These are phyloP conservation scores for Rhizomucor miehei DNA, from an alignment of 371 early-diverging fungal species.

Conservation along the genomic window DNA sequence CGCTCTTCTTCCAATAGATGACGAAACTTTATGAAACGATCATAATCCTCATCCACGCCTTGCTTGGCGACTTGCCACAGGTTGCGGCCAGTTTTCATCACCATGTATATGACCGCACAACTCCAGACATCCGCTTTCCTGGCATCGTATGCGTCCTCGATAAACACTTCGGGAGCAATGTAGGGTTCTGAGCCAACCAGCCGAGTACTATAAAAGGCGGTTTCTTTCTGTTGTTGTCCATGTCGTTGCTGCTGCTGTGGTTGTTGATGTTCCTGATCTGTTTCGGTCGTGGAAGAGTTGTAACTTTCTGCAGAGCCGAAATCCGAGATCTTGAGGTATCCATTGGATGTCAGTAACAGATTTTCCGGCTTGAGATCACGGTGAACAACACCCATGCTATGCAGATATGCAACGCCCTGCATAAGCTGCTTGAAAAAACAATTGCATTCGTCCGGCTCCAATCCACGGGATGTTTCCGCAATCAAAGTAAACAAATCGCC, in stretches of 20 bases:
- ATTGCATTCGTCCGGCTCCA: conserved; percentile 34
- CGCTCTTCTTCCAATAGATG: conserved; percentile 36
- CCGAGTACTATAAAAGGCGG: no score
- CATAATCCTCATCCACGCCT: conserved; percentile 21
- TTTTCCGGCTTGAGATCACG: conserved; percentile 86
- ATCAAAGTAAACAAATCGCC: conserved; percentile 62
- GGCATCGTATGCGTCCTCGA: conserved; percentile 28
- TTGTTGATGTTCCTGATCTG: no score
- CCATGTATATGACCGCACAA: conserved; percentile 33
- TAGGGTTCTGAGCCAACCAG: conserved; percentile 53
- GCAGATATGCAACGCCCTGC: conserved; percentile 62
- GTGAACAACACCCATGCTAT: conserved; percentile 68
- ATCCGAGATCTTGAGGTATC: conserved; percentile 82
- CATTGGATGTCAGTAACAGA: conserved; percentile 54
- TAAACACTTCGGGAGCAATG: conserved; percentile 54
- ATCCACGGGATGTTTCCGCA: conserved; percentile 30
- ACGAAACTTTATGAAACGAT: conserved; percentile 30
- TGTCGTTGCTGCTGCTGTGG: no score
- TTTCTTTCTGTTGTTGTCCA: no score
- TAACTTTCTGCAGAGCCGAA: conserved; percentile 74
- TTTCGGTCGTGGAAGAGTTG: no score
- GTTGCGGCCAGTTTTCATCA: conserved; percentile 33
- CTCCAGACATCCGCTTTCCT: conserved; percentile 42
- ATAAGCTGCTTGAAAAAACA: conserved; percentile 68
- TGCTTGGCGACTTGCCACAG: conserved; percentile 36